Base-by-base conservation (phyloP, 2,329 filamentous ascomycete genomes). In the Phyllosticta paracitricarpa region DNA sequence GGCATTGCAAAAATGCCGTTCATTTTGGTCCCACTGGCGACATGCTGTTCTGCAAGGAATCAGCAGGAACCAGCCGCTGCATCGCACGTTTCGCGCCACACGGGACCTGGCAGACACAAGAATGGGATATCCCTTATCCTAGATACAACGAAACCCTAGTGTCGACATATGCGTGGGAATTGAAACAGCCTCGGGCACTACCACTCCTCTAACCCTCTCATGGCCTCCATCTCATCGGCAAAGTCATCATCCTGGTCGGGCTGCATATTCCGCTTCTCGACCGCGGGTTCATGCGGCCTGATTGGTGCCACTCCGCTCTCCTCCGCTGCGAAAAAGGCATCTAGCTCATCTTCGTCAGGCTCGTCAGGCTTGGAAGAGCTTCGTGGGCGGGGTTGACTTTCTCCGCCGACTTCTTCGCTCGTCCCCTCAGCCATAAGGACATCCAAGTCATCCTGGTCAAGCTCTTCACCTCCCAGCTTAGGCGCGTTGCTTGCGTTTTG, bases 391-490 rank as follows among this genome's bases (percentile, higher is more conserved):
- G 40, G 40, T 48, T n/a, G 40, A 17, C 7, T 6, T 6, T 17
- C 12, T n/a, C 14, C 14, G 5, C 7, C 52, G 26, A 26, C 26
- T 12, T 22, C 52, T 25, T 54, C 51, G 52, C 48, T 51, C 55
- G 58, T 65, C 57, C 78, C 76, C 63, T 82, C 81, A 30, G 77
- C 79, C 58, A 85, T 73, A 30, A 85, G 71, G 30, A 78, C 78
- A 66, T 84, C 82, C 22, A 85, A 69, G 57, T 81, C 79, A 64
- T 80, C 75, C 33, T 75, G 73, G 61, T 83, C 80, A 17, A 82
- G 74, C 51, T 78, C 56, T 25, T 30, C 56, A 57, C 17, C 59
- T 33, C 51, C 19, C 54, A 40, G 54, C 17, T 48, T 57, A 48
- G 59, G 59, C 48, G 58, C 24, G 7, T 53, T 56, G 51, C 52